Base-by-base conservation (phyloP, 345 rosid genomes). In the Eucalyptus marginata region DNA sequence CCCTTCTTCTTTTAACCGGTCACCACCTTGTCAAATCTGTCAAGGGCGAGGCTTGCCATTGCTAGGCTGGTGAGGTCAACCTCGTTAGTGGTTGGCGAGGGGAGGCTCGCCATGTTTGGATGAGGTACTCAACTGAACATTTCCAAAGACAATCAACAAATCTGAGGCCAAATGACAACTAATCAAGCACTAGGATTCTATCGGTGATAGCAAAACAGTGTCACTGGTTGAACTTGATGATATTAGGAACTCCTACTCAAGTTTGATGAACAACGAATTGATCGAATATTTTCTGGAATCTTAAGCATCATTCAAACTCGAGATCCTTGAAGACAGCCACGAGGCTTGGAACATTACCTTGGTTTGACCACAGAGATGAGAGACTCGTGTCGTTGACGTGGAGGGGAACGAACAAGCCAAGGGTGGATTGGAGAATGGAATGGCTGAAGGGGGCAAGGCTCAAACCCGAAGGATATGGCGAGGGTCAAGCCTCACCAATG, bases 31-130 rank as follows among this genome's bases (percentile, higher is more conserved):
- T 20, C 62, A 56, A 22, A 22, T 22, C 0, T 24, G 18, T 22
- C 1, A 5, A 59, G 31, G 31, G 15, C 7, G 3, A 59, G 31
- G 1, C 66, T 59, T 3, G 4, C 4, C 0, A 1, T 59, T 4
- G 14, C 15, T 0, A 56, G 6, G 5, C 5, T 2, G 3, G 29
- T 24, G 27, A 56, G 29, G 13, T 56, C 62, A 8, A 56, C 27
- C 29, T 56, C 1, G 13, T 29, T 56, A 24, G 62, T 59, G 16
- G 7, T 11, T 1, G 14, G 16, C 16, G 2, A 59, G 68, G n/a
- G 3, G 4, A 59, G 31, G 31, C 68, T 59, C 2, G 68, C 66
- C 66, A 59, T 59, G 66, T 10, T 5, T 59, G 15, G 68, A 5
- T 0, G 8, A 27, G 15, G 16, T 1, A 27, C 15, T 59, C 68